Evolutionary conservation across 768 basidiomycete species (phyloP), one percentile per base, ranked within the genome.

Genomic region (Boletus sp.): DNA sequence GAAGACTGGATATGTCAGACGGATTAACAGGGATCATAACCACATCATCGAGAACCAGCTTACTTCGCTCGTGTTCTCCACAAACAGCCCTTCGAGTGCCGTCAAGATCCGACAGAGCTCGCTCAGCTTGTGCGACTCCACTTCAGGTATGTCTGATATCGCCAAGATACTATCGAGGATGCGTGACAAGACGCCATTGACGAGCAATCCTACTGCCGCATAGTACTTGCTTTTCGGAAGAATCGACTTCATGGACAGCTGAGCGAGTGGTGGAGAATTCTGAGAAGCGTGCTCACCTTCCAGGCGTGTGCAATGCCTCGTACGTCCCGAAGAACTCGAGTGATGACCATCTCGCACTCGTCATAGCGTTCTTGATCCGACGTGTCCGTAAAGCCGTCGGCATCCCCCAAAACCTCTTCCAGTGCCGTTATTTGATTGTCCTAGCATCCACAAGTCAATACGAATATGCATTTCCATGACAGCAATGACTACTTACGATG

Each of bases 71-170:
- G 78, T 78, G 63, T 85, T 80, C 55, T 88, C 85, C 29, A 84
- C 79, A 65, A 95, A 97, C 24, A 94, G 69, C 4, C 85, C 88
- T 67, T 97, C 94, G 46, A 96, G 70, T 5, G 89, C 82, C 55
- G 86, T 83, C 50, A 97, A 70, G 32, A 92, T 86, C 48, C 84
- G 80, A 71, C 92, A 92, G 2, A 96, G 78, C 67, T 94, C 92
- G 64, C 87, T 87, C 45, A 97, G 73, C 49, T 84, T 79, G 62
- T 89, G 87, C 2, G 93, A 95, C 64, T 97, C 95, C 9, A 85
- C 76, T 63, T 90, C 93, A 0, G 94, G 86, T 58, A 98, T 97
- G 70, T 98, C 95, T 6, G 82, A 78, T 45, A 97, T 75, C 1
- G 83, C 83, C 36, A 95, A 76, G 18, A 97, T 78, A 64, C 92